Percentiles rank a stretch among this genome's conserved stretches.
Conservation (phyloP, 164 flowering plant species). For the Santalum album region DNA sequence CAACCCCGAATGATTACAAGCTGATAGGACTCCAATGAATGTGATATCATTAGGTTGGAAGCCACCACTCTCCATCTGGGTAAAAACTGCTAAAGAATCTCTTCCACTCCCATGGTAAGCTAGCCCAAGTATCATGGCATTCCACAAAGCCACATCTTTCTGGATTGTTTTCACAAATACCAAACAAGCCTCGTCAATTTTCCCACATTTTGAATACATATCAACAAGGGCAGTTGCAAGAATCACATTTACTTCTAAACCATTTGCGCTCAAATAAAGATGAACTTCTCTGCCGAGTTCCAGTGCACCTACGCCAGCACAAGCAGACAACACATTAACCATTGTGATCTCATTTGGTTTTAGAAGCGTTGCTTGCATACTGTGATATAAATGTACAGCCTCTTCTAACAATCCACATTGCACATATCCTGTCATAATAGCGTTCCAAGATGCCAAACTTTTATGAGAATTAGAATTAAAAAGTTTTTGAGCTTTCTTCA, state of each 20-base stretch:
- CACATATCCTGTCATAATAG: slow-evolving; percentile 12
- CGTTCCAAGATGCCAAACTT: slow-evolving; percentile 9
- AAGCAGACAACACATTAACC: slow-evolving; percentile 16
- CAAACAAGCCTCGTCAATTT: slow-evolving; percentile 10
- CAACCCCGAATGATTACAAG: slow-evolving; percentile 13
- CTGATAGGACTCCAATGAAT: slow-evolving; percentile 10
- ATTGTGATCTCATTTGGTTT: slow-evolving; percentile 12
- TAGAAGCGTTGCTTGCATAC: slow-evolving; percentile 5
- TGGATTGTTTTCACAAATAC: slow-evolving; percentile 8
- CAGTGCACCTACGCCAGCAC: slow-evolving; percentile 13
- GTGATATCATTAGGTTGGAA: slow-evolving; percentile 8
- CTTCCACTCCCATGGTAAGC: slow-evolving; percentile 11
- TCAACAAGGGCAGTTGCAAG: slow-evolving; percentile 12
- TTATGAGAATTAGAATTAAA: slow-evolving; percentile 20
- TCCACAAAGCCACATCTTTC: slow-evolving; percentile 16
- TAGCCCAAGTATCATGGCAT: slow-evolving; percentile 12
- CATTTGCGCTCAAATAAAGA: slow-evolving; percentile 3
- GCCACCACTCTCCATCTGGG: slow-evolving; percentile 8
- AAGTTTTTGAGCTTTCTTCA: slow-evolving; percentile 19
- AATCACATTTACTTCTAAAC: slow-evolving; percentile 9
- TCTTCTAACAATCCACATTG: slow-evolving; percentile 11
- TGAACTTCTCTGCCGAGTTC: slow-evolving; percentile 15
- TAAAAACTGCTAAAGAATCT: slow-evolving; percentile 8
- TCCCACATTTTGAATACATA: slow-evolving; percentile 18
- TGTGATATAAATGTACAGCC: slow-evolving; percentile 2